Evolutionary conservation across 345 rosid species (phyloP), one percentile per base, ranked within the genome.

Genomic region (Arabidopsis suecica): DNA sequence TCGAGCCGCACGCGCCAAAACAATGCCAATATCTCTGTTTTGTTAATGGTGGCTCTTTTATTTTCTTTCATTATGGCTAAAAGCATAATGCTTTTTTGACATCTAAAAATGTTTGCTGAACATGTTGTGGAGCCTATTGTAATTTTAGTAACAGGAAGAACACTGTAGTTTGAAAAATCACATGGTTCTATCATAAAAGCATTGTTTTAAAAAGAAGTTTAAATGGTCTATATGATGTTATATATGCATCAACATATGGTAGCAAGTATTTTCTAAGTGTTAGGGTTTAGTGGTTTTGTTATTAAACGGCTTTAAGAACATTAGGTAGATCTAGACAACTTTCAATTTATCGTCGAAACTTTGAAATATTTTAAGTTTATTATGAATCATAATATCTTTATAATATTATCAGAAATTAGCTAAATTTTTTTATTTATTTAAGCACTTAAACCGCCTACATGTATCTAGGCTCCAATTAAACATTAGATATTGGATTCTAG

Each of bases 1-100:
- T 83, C 82, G 88, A 86, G 86, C 82, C 81, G 64, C 92, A 77
- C 86, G 82, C 89, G 82, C 83, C 44, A 36, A 57, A 48, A 74
- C 51, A 49, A 37, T 28, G 50, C 9, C 42, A 57, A 36, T 74
- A 28, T 55, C n/a, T 74, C 9, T 64, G 56, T 53, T 42, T 61
- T 7, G 22, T 36, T 53, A 38, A 32, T 60, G 23, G 53, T 61
- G 51, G 47, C 51, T 50, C 23, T 51, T 18, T 69, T 56, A 2
- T 37, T 44, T 12, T 40, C 42, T 40, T 69, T 3, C n/a, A 4
- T 13, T 20, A 30, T 22, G 28, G 41, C 62, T 56, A 40, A 38
- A 68, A 44, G 36, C 33, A 45, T 58, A 33, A 57, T 36, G 48
- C 61, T 5, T 55, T 7, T 41, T 28, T 25, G 14, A 69, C 32